Percentiles rank a stretch among this genome's conserved stretches.
These are phyloP conservation scores for Trichophyton mentagrophytes DNA, from an alignment of 2,329 filamentous ascomycete species.

Conservation along the genomic window DNA sequence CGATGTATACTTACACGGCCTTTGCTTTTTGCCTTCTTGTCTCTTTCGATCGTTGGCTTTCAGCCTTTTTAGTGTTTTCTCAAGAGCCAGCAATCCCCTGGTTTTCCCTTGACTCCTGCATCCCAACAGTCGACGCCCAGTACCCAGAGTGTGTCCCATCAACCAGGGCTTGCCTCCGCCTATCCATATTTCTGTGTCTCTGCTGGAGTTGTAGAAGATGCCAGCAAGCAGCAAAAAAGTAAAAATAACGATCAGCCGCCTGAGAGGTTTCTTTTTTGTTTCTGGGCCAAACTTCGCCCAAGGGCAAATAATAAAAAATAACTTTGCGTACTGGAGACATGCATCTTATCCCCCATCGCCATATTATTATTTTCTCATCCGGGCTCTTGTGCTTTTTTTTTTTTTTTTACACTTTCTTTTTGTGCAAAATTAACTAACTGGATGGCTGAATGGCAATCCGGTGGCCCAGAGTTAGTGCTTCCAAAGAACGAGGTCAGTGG, in stretches of 20 bases:
- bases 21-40: not conserved
- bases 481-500: slow-evolving; percentile 2
- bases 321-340: slow-evolving; percentile 3
- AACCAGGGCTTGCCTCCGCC: slow-evolving; percentile 1
- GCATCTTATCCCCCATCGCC: not conserved
- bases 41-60: not conserved
- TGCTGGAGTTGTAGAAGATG: not conserved
- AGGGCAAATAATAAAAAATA: slow-evolving; percentile 5
- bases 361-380: not conserved
- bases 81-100: not conserved
- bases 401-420: slow-evolving; percentile 3
- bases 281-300: slow-evolving; percentile 2
- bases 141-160: not conserved
- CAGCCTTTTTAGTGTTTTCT: not conserved
- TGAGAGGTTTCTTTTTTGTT: slow-evolving; percentile 2
- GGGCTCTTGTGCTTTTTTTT: not conserved
- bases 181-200: not conserved
- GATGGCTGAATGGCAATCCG: slow-evolving; percentile 5
- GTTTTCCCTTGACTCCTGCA: not conserved
- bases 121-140: slow-evolving; percentile 1
- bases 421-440: slow-evolving; percentile 3
- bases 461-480: slow-evolving; percentile 4
- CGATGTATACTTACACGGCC: not conserved
- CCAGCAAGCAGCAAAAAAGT: slow-evolving; percentile 3
- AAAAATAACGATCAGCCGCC: slow-evolving; percentile 4